Evolutionary conservation across 176 grass and related monocot species (phyloP).

Genomic region (Lolium perenne): DNA sequence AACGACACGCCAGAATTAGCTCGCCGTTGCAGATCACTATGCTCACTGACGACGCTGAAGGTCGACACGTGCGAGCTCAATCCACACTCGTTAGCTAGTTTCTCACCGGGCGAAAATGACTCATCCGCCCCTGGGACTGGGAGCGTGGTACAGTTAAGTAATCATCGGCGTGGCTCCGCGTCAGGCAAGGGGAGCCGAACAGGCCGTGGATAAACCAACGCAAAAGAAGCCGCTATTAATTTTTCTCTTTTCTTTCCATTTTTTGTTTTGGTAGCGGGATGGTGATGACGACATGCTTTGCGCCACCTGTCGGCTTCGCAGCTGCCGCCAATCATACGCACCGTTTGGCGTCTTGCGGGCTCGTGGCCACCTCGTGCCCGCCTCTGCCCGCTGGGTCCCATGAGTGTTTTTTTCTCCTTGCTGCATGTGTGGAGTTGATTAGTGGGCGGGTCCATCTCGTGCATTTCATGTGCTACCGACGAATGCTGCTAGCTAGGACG

Average conservation of each 20-base stretch:
- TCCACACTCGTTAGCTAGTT: too few species aligned
- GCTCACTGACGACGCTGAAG: too few species aligned
- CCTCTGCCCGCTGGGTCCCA: not conserved
- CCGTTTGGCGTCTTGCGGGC: not conserved
- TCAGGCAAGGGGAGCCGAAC: conserved; percentile 45
- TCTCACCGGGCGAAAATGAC: too few species aligned
- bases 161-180: conserved; percentile 50
- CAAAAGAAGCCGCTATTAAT: not conserved
- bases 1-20: too few species aligned
- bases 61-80: too few species aligned
- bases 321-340: conserved; percentile 5
- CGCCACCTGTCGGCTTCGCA: not conserved
- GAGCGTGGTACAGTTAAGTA: not conserved
- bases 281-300: not conserved
- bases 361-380: not conserved
- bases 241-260: not conserved
- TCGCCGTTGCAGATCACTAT: too few species aligned
- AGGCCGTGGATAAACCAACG: conserved; percentile 24
- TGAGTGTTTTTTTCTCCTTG: not conserved
- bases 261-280: not conserved
- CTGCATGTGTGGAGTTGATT: not conserved
- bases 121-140: too few species aligned
- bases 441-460: not conserved
- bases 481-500: not conserved
- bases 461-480: not conserved